Evolutionary conservation across 495 filamentous ascomycete species (phyloP), one percentile per base, ranked within the genome.

Genomic region (Penicillium egyptiacum): DNA sequence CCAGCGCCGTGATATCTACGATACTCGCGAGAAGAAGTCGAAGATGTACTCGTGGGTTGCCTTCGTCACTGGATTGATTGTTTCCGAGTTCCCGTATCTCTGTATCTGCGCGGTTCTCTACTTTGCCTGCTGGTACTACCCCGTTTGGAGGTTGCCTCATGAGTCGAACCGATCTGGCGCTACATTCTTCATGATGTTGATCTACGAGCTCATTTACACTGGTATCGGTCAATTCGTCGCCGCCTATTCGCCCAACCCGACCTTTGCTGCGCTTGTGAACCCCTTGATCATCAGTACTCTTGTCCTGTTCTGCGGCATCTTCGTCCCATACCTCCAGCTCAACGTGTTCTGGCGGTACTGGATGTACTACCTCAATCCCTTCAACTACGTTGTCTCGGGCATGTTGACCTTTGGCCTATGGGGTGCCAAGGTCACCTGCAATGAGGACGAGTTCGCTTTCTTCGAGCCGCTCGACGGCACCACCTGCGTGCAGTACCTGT

Each of bases 281-380:
- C 83, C 82, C 10, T 72, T 84, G 44, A 65, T 87, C 50, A 65
- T 82, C 48, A 80, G 77, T 58, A 76, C 75, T 43, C 75, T 88
- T 53, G 76, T 74, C 44, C 72, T 78, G 41, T 78, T 85, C 63
- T 86, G 84, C 51, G 72, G 75, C 50, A 66, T 75, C 4, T 65
- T 74, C 52, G 73, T 76, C 2, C 73, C 73, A 0, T 72, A 76
- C 50, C 35, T 53, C 0, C 71, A 77, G 56, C 84, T 88, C 20
- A 74, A 77, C 30, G 80, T 72, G 3, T 79, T 89, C 52, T 88
- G 87, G 57, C 73, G 79, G 17, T 91, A 89, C 79, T 91, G 88
- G 88, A 86, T 88, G 62, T 90, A 90, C 69, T 85, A 79, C 46
- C 73, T 89, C 52, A 86, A 85, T 31, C 87, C 88, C 4, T 83